Evolutionary conservation across 2,329 filamentous ascomycete species (phyloP), one percentile per base, ranked within the genome.

Genomic region (Harringtonia lauricola): DNA sequence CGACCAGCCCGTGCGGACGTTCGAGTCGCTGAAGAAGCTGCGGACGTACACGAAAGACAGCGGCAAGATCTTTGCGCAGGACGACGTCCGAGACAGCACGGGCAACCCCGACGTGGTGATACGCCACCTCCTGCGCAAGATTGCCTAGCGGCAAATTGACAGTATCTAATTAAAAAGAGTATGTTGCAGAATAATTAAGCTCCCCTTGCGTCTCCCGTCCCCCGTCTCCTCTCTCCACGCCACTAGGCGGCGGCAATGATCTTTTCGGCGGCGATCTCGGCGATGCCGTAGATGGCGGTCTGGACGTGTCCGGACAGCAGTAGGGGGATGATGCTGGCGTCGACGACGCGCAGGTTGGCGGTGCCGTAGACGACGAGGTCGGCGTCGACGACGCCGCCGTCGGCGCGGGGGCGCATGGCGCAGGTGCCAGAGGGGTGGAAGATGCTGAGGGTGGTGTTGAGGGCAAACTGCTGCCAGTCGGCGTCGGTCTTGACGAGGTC

Each of bases 221-320:
- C n/a, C n/a, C n/a, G n/a, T n/a, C n/a, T n/a, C n/a, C n/a, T n/a
- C n/a, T n/a, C n/a, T n/a, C n/a, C n/a, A n/a, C n/a, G n/a, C n/a
- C n/a, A n/a, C 24, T 26, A 26, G 7, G 24, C 24, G 10, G 8
- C 30, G 12, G 30, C 14, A 18, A 44, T 50, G 35, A 61, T 57
- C 4, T 52, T 45, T 15, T 54, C 47, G 12, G 63, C 56, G 13
- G 59, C 58, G 52, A 66, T 72, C 55, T 76, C 73, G 9, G 61
- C 71, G 46, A 73, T 59, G 54, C 68, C 71, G 46, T 75, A 75
- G 1, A 74, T 67, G 1, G 66, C 64, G 29, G 69, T 71, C 51
- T 74, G 70, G 18, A 72, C 68, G 14, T 71, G 62, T 1, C 70
- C 56, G 46, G 65, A 26, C 17, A 41, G 5, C 56, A 59, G 66